Evolutionary conservation across 768 basidiomycete species (phyloP), one percentile per base, ranked within the genome.

Genomic region (Chalciporus piperatus): DNA sequence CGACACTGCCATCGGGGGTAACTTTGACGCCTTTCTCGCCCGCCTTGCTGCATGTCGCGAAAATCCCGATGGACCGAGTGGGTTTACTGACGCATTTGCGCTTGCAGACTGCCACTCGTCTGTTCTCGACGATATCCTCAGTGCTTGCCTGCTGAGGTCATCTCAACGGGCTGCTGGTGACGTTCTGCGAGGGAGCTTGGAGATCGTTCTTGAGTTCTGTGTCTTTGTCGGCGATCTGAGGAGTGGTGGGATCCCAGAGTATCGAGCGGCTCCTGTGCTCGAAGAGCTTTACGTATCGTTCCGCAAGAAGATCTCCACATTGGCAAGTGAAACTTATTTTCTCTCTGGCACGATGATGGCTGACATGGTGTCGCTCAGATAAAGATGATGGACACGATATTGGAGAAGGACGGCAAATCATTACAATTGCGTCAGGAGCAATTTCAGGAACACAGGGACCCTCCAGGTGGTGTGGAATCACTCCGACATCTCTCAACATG

Each of bases 1-100:
- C 48, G 89, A 92, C 65, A 81, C 80, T n/a, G 92, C 83, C 3
- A 91, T 96, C 51, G 79, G 83, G 12, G 82, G 81, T 25, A 86
- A 89, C 61, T 88, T 91, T 57, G 82, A 85, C 53, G 74, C 78
- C 1, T 92, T 95, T 71, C 65, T 89, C 33, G 66, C 66, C 10
- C 72, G 69, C 41, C 63, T 69, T 23, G 7, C 61, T 76, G 30
- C 64, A 64, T 32, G 59, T 64, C 48, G 63, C 43, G 54, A 60
- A 48, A 45, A 47, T 14, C 55, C 57, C 6, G 59, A 63, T 22
- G 40, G 51, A 8, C 52, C 50, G 30, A 37, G 40, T 20, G 63
- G 54, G 20, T 87, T 87, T 57, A 71, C 77, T n/a, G 89, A 92
- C 54, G 82, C 91, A 6, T 92, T 92, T 61, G 75, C 82, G 28